Conservation (phyloP, 2,329 filamentous ascomycete species). For the Penicillium sp. region DNA sequence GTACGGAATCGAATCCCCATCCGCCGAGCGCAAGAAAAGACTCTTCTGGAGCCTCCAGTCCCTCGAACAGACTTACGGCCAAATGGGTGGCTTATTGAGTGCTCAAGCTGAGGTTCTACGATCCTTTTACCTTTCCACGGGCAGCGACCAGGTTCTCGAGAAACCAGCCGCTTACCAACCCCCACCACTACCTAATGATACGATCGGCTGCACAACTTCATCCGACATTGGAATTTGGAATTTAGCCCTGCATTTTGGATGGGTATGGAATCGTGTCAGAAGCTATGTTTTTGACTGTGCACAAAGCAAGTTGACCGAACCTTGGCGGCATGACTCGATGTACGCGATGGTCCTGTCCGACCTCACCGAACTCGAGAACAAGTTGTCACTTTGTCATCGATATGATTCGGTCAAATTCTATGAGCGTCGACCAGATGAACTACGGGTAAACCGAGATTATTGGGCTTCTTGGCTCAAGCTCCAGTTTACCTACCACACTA, state of each 20-base stretch:
- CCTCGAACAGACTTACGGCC: conserved; percentile 52
- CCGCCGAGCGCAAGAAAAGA: conserved; percentile 48
- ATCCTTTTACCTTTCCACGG: conserved; percentile 28
- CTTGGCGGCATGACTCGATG: conserved; percentile 54
- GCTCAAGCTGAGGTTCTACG: conserved; percentile 46
- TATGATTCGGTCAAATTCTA: conserved; percentile 57
- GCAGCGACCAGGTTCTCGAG: conserved; percentile 17
- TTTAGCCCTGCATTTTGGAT: conserved; percentile 50
- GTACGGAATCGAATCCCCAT: conserved; percentile 39
- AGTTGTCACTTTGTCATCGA: conserved; percentile 50
- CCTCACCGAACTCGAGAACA: conserved; percentile 51
- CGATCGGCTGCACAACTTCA: conserved; percentile 43
- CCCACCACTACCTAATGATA: conserved; percentile 47
- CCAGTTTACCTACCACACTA: conserved; percentile 55
- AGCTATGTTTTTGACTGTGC: conserved; percentile 52
- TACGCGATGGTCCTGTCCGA: conserved; percentile 53
- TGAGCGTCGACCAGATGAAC: conserved; percentile 49
- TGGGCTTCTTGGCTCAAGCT: conserved; percentile 56
- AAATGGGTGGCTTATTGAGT: conserved; percentile 47
- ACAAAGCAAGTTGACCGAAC: conserved; percentile 49
- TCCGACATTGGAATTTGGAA: conserved; percentile 54
- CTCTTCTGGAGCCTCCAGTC: conserved; percentile 55
- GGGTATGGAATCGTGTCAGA: conserved; percentile 51
- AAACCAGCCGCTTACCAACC: conserved; percentile 35
- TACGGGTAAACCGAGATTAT: conserved; percentile 48